Evolutionary conservation across 2,329 filamentous ascomycete species (phyloP).

Genomic region (Fusarium sp.): DNA sequence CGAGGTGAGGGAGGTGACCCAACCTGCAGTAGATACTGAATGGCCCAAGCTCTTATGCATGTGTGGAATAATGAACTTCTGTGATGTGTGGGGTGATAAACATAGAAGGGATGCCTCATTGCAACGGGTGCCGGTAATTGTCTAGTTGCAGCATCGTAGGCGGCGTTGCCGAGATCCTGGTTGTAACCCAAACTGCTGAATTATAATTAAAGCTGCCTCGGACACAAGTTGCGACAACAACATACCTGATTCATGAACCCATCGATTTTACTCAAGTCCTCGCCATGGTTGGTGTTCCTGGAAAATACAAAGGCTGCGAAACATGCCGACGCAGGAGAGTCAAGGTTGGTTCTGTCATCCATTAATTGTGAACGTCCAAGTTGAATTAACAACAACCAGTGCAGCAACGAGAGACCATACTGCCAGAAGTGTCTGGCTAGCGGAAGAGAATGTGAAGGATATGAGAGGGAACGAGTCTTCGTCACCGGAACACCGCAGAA

Average conservation of each 20-base stretch:
- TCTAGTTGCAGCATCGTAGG: constrained; percentile 37
- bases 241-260: background rate
- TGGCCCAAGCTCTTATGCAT: constrained; percentile 9
- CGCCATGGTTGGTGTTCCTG: constrained; percentile 70
- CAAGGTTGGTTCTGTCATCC: constrained; percentile 57
- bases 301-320: constrained; percentile 73
- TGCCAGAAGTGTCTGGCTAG: constrained; percentile 70
- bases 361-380: background rate
- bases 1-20: constrained; percentile 15
- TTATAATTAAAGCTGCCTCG: constrained; percentile 8
- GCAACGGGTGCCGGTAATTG: constrained; percentile 24
- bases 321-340: constrained; percentile 69
- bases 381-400: constrained; percentile 54
- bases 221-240: background rate
- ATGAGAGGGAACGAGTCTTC: constrained; percentile 71
- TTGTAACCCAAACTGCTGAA: background rate
- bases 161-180: constrained; percentile 22
- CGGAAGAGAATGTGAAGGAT: constrained; percentile 69
- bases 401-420: constrained; percentile 69
- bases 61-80: constrained; percentile 29
- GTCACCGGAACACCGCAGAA: constrained; percentile 68
- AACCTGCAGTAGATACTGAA: background rate
- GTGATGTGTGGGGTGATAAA: constrained; percentile 40
- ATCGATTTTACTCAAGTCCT: constrained; percentile 1
- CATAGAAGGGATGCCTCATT: constrained; percentile 34